Evolutionary conservation across 2,329 filamentous ascomycete genomes (phyloP).

Genomic region (Aspergillus uvarum): DNA sequence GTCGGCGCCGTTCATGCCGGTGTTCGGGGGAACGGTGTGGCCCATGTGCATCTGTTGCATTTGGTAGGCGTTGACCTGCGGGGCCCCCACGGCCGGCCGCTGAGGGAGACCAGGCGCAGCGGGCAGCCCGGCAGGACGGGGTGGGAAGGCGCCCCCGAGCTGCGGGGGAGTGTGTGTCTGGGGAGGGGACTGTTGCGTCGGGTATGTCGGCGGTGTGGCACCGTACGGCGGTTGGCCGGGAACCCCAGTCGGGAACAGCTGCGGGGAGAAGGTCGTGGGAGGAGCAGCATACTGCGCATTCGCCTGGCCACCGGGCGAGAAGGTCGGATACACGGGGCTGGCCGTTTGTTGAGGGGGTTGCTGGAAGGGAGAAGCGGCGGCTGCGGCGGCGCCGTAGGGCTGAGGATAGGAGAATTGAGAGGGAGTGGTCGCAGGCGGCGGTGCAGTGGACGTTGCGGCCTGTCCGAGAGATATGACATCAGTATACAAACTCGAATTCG

Average conservation of each 20-base stretch:
- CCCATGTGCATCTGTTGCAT: slow-evolving; percentile 60
- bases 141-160: slow-evolving; percentile 37
- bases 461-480: slow-evolving; percentile 24
- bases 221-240: slow-evolving; percentile 38
- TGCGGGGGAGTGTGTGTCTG: slow-evolving; percentile 47
- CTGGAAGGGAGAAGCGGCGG: slow-evolving; percentile 38
- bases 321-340: slow-evolving; percentile 38
- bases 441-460: slow-evolving; percentile 44
- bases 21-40: slow-evolving; percentile 30
- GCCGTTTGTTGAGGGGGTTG: slow-evolving; percentile 46
- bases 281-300: slow-evolving; percentile 32
- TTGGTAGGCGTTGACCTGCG: slow-evolving; percentile 53
- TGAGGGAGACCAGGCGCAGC: slow-evolving; percentile 59
- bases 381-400: slow-evolving; percentile 38
- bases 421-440: slow-evolving; percentile 35
- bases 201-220: slow-evolving; percentile 44
- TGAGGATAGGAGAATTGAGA: slow-evolving; percentile 41
- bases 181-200: slow-evolving; percentile 42
- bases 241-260: slow-evolving; percentile 28
- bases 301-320: slow-evolving; percentile 36
- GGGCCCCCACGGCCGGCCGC: slow-evolving; percentile 58
- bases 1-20: slow-evolving; percentile 26
- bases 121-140: slow-evolving; percentile 56
- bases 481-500: slow-evolving; percentile 2
- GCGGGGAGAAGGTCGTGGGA: slow-evolving; percentile 33